Percentiles rank a stretch among this genome's conserved stretches.
Conservation (phyloP, 495 filamentous ascomycete species). For the Extremus antarcticus region DNA sequence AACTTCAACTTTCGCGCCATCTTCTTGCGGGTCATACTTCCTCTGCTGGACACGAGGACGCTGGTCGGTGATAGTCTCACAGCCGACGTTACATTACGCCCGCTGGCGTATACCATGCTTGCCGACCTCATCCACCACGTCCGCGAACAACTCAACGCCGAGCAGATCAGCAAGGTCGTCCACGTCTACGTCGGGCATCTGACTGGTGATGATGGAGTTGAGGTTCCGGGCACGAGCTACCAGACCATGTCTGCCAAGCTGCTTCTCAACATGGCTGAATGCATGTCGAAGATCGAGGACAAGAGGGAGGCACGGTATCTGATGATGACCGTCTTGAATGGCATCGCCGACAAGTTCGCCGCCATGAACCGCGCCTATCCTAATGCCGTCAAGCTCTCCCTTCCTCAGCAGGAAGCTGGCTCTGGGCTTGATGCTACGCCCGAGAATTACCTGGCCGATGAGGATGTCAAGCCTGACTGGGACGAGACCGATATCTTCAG, state of each 20-base stretch:
- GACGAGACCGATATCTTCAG: constrained; percentile 97
- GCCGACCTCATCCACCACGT: constrained; percentile 98
- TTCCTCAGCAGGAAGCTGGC: constrained; percentile 31
- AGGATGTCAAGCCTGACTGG: constrained; percentile 74
- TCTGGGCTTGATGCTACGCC: constrained; percentile 47
- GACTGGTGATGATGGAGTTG: constrained; percentile 55
- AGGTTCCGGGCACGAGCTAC: constrained; percentile 91
- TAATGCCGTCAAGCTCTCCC: constrained; percentile 79
- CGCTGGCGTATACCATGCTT: constrained; percentile 95
- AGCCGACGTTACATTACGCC: constrained; percentile 91
- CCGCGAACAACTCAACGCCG: constrained; percentile 65
- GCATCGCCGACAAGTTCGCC: constrained; percentile 95
- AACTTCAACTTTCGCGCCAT: constrained; percentile 98
- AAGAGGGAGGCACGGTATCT: constrained; percentile 92
- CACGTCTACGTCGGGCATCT: constrained; percentile 96
- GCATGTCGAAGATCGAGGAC: constrained; percentile 80
- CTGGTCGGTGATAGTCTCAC: constrained; percentile 92
- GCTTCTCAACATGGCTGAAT: constrained; percentile 92
- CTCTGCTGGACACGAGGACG: constrained; percentile 84
- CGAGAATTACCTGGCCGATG: constrained; percentile 76
- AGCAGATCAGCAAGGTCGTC: constrained; percentile 89
- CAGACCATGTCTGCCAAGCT: constrained; percentile 99
- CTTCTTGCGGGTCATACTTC: constrained; percentile 88
- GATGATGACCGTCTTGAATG: constrained; percentile 92
- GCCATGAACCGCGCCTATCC: constrained; percentile 93